Percentiles rank a stretch among this genome's conserved stretches.
Evolutionary conservation across 495 filamentous ascomycete species (phyloP).

Genomic region (Penicillium crystallinum): DNA sequence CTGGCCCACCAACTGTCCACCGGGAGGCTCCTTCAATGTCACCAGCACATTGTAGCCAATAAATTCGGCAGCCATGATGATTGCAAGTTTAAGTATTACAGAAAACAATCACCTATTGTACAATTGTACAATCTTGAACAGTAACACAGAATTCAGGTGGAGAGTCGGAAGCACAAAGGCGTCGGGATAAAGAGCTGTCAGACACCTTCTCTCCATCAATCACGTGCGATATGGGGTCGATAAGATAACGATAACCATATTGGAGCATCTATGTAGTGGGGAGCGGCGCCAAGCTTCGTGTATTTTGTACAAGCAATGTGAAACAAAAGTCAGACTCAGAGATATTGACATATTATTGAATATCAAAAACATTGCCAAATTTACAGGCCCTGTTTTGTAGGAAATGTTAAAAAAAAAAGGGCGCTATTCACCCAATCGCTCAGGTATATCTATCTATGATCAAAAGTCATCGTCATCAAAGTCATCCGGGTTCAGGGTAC

Average conservation of each 20-base stretch:
- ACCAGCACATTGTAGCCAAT: constrained; percentile 75
- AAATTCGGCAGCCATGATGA: constrained; percentile 61
- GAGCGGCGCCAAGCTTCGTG: no score
- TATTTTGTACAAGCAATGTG: no score
- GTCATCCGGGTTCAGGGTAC: constrained; percentile 17
- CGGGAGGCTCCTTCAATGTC: constrained; percentile 62
- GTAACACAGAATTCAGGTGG: neutral
- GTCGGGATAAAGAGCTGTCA: neutral
- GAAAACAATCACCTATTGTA: constrained; percentile 8
- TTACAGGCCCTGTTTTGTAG: neutral
- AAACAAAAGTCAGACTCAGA: neutral
- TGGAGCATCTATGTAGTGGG: neutral
- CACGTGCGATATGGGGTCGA: neutral
- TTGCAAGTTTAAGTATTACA: neutral
- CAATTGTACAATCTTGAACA: neutral
- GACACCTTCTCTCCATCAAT: neutral
- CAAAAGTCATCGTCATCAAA: constrained; percentile 32
- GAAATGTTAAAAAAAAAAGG: no score
- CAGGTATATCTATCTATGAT: neutral
- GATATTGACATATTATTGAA: neutral
- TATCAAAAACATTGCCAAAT: neutral
- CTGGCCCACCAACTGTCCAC: constrained; percentile 63
- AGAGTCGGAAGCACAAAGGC: neutral
- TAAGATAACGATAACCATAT: neutral
- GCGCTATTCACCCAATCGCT: no score